phyloP scores from a whole-genome alignment of 345 rosid genomes.

The Zanthoxylum bungeanum region DNA sequence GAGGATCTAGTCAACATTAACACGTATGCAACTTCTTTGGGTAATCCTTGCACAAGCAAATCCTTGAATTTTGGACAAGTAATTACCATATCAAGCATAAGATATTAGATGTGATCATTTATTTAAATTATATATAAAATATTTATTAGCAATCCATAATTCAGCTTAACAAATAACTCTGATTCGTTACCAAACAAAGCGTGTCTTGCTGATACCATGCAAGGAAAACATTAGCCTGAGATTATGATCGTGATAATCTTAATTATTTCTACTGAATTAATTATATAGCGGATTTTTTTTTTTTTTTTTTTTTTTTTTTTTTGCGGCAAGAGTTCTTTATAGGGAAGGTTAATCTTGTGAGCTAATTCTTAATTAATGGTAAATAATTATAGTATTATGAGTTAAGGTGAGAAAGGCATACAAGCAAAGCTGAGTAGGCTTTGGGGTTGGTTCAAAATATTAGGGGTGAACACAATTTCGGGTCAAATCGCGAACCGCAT shows the following conservation, averaged over 20 bases:
- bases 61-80: no score
- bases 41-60: constrained; percentile 25
- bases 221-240: constrained; percentile 24
- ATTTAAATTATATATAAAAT: neutral
- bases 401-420: neutral
- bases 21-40: constrained; percentile 25
- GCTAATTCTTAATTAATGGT: neutral
- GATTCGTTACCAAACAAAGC: neutral
- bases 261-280: neutral
- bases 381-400: no score
- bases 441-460: neutral
- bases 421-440: constrained; percentile 5
- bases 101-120: constrained; percentile 14
- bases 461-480: no score
- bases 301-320: no score
- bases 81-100: no score
- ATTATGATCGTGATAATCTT: constrained; percentile 10
- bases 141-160: neutral
- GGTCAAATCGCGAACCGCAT: no score
- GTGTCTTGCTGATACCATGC: constrained; percentile 22
- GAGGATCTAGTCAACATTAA: constrained; percentile 23
- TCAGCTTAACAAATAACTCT: neutral
- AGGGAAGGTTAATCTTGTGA: neutral
- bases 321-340: neutral
- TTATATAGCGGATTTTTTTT: no score